phyloP scores from a whole-genome alignment of 805 yeast genomes.

The Zygoascus flipseniorum region DNA sequence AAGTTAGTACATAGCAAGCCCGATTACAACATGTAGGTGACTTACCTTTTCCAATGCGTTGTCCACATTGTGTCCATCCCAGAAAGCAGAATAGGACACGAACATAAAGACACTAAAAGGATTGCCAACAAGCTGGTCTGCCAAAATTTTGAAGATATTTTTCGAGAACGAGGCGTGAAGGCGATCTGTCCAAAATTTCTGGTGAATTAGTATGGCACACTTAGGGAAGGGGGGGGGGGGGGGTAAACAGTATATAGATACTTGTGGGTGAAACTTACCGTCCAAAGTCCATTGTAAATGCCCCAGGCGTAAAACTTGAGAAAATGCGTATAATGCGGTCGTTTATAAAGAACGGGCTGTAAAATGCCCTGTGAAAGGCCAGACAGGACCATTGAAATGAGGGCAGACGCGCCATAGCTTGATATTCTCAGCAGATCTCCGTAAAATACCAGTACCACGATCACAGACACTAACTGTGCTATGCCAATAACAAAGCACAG shows the following conservation, averaged over 20 bases:
- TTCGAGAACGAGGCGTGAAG: constrained; percentile 18
- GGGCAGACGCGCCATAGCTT: constrained; percentile 26
- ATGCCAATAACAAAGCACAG: constrained; percentile 10
- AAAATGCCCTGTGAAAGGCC: constrained; percentile 28
- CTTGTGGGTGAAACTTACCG: constrained; percentile 13
- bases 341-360: constrained; percentile 17
- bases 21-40: neutral
- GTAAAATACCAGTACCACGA: constrained; percentile 18
- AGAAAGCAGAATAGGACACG: constrained; percentile 26
- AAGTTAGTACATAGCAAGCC: neutral
- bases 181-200: constrained; percentile 30
- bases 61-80: constrained; percentile 30
- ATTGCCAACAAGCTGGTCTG: constrained; percentile 29
- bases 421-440: constrained; percentile 18
- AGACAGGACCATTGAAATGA: constrained; percentile 23
- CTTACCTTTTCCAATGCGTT: constrained; percentile 20
- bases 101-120: constrained; percentile 27
- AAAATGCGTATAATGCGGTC: constrained; percentile 9
- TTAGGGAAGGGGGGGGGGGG: too few species aligned
- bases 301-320: constrained; percentile 32
- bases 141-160: constrained; percentile 19
- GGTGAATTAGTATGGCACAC: neutral
- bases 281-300: constrained; percentile 28
- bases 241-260: too few species aligned
- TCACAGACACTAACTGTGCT: constrained; percentile 18